Conservation (phyloP, 257 asterid species). For the Fraxinus cuspidata region DNA sequence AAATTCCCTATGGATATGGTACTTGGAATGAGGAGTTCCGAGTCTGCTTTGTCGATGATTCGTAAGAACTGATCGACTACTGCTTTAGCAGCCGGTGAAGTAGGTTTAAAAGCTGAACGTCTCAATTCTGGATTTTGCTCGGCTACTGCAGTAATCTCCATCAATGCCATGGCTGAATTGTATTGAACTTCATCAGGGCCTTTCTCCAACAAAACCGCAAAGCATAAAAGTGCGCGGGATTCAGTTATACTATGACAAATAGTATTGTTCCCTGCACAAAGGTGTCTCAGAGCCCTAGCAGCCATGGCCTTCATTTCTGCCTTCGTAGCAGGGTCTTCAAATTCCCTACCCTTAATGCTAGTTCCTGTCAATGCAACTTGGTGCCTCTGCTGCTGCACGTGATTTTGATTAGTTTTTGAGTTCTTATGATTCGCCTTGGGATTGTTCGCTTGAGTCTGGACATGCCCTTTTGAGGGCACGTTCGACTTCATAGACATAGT, state of each 20-base stretch:
- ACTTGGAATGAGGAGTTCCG: conserved; percentile 67
- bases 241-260: conserved; percentile 59
- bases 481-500: conserved; percentile 45
- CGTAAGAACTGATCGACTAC: conserved; percentile 68
- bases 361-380: conserved; percentile 39
- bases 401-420: conserved; percentile 20
- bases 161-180: conserved; percentile 75
- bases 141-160: conserved; percentile 76
- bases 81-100: conserved; percentile 67
- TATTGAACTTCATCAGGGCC: conserved; percentile 60
- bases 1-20: conserved; percentile 63
- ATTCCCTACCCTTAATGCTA: conserved; percentile 55
- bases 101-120: conserved; percentile 72
- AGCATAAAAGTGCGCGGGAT: conserved; percentile 60
- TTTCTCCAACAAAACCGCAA: conserved; percentile 61
- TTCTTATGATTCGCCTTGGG: conserved; percentile 8
- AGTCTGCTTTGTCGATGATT: conserved; percentile 44
- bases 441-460: conserved; percentile 10
- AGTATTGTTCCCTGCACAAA: conserved; percentile 52
- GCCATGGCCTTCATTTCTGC: conserved; percentile 66
- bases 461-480: neutral
- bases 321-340: conserved; percentile 49
- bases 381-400: conserved; percentile 28
- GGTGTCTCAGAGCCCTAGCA: conserved; percentile 58
- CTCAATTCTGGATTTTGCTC: conserved; percentile 55